Evolutionary conservation across 352 stramenopile genomes (phyloP).

Genomic region (Peronospora farinosa): DNA sequence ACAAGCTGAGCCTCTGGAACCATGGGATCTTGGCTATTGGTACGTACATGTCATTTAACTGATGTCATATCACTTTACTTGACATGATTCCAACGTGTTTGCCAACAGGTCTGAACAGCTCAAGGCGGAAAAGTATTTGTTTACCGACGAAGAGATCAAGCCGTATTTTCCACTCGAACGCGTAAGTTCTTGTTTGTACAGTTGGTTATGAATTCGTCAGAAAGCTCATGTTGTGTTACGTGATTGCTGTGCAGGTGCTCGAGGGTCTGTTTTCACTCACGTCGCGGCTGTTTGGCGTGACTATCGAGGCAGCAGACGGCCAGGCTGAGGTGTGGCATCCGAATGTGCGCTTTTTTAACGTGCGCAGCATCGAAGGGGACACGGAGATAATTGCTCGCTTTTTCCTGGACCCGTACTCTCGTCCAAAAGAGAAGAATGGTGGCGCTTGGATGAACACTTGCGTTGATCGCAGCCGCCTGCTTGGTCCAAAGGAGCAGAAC

Average conservation of each 20-base stretch:
- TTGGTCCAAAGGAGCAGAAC: slow-evolving; percentile 52
- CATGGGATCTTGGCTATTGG: slow-evolving; percentile 95
- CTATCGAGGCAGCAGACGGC: slow-evolving; percentile 80
- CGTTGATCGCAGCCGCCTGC: slow-evolving; percentile 88
- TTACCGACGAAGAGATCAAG: slow-evolving; percentile 95
- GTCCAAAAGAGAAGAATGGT: slow-evolving; percentile 94
- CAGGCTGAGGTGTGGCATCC: slow-evolving; percentile 86
- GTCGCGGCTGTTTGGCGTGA: slow-evolving; percentile 91
- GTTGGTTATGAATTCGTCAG: neutral
- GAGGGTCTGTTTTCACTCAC: slow-evolving; percentile 95
- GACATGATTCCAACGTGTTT: neutral
- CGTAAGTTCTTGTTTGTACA: slow-evolving; percentile 33
- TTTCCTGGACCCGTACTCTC: slow-evolving; percentile 95
- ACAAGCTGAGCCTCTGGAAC: slow-evolving; percentile 67
- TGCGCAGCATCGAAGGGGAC: slow-evolving; percentile 60
- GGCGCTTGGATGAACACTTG: slow-evolving; percentile 98
- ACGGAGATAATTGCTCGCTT: slow-evolving; percentile 91
- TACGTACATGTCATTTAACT: slow-evolving; percentile 10
- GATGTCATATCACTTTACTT: neutral
- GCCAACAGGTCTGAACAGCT: slow-evolving; percentile 83
- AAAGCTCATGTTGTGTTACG: neutral
- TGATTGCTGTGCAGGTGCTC: slow-evolving; percentile 41
- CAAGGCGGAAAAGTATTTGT: slow-evolving; percentile 92
- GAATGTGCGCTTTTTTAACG: slow-evolving; percentile 96
- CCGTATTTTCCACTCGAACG: slow-evolving; percentile 95